Percentiles rank a stretch among this genome's conserved stretches.
These are phyloP conservation scores for Tylopilus subfusipes DNA, from an alignment of 768 basidiomycete genomes.

Conservation along the genomic window DNA sequence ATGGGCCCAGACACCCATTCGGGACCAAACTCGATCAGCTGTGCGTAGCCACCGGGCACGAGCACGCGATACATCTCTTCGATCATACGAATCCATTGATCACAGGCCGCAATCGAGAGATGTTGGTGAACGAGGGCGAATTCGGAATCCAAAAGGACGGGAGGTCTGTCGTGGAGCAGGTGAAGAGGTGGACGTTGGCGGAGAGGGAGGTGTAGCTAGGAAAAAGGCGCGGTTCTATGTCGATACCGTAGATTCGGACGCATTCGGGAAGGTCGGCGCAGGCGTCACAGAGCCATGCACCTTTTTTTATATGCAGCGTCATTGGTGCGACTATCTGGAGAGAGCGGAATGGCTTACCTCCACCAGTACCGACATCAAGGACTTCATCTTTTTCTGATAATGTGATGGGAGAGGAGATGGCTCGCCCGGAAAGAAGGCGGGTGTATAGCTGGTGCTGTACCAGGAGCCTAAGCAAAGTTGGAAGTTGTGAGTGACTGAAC, in stretches of 20 bases:
- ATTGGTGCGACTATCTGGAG: too few relatives aligned
- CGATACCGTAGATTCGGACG: constrained; percentile 24
- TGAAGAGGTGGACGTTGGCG: constrained; percentile 19
- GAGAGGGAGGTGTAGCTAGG: constrained; percentile 2
- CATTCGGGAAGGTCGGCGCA: constrained; percentile 12
- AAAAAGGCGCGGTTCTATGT: constrained; percentile 25
- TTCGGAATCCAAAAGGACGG: constrained; percentile 29
- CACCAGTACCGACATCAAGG: constrained; percentile 23
- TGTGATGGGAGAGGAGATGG: constrained; percentile 19
- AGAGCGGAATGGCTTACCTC: constrained; percentile 12
- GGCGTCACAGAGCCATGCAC: constrained; percentile 23
- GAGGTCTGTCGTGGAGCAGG: constrained; percentile 26
- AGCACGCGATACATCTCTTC: constrained; percentile 32
- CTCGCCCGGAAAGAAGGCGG: constrained; percentile 18
- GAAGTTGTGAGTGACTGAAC: neutral
- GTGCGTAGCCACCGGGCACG: constrained; percentile 31
- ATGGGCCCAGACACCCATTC: constrained; percentile 14
- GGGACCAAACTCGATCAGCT: constrained; percentile 29
- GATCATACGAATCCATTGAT: constrained; percentile 27
- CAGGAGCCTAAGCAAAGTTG: constrained; percentile 6
- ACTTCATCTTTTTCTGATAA: constrained; percentile 18
- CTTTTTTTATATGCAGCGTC: too few relatives aligned
- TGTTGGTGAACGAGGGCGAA: constrained; percentile 35
- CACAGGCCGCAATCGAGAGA: constrained; percentile 26
- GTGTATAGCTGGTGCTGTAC: constrained; percentile 21